phyloP scores from a whole-genome alignment of 2,329 filamentous ascomycete genomes.

The Rhynchosporium agropyri region DNA sequence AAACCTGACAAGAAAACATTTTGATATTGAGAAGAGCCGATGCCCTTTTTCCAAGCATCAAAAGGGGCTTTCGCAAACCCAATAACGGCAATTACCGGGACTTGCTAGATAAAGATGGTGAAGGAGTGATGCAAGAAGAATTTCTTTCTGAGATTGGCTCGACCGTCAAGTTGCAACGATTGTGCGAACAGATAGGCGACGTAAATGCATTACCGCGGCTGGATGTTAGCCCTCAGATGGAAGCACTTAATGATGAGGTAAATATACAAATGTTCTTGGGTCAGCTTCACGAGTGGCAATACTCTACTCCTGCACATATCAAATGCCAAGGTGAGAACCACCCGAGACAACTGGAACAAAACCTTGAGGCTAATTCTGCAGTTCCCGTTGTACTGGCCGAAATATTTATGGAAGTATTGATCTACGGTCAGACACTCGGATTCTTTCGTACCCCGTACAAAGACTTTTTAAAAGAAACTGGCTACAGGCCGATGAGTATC shows the following conservation, averaged over 20 bases:
- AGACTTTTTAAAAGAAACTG: conserved; percentile 17
- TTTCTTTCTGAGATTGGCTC: conserved; percentile 24
- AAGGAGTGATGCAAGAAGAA: conserved; percentile 25
- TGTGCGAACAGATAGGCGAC: conserved; percentile 30
- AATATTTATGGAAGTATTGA: conserved; percentile 26
- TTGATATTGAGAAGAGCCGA: conserved; percentile 1
- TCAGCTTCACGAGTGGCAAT: conserved; percentile 36
- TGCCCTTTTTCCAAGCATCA: conserved; percentile 21
- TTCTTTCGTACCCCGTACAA: conserved; percentile 35
- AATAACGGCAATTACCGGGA: conserved; percentile 35
- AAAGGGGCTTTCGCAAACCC: conserved; percentile 35
- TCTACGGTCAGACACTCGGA: conserved; percentile 37
- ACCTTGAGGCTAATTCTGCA: conserved; percentile 12
- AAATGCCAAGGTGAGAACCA: conserved; percentile 28
- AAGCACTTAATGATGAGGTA: conserved; percentile 33
- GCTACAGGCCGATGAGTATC: conserved; percentile 10
- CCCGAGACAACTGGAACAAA: background rate
- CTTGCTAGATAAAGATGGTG: conserved; percentile 31
- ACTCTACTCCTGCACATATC: conserved; percentile 25
- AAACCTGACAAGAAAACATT: background rate
- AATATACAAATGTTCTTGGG: conserved; percentile 35
- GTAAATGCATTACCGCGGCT: conserved; percentile 18
- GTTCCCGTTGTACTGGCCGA: conserved; percentile 30
- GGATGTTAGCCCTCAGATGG: conserved; percentile 23
- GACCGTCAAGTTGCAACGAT: conserved; percentile 33